phyloP scores from a whole-genome alignment of 169 alveolate species.

The Plasmodium relictum region DNA sequence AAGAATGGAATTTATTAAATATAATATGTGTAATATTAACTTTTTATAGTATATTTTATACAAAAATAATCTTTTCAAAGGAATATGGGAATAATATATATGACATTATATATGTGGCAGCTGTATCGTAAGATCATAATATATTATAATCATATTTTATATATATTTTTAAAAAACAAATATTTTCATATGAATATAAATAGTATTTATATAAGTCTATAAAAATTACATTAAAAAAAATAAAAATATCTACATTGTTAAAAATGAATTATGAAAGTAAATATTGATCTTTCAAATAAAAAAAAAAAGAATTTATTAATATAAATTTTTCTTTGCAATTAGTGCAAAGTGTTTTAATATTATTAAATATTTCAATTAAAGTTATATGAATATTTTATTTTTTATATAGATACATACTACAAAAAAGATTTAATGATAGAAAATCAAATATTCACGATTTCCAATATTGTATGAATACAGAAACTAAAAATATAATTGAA shows the following conservation, averaged over 20 bases:
- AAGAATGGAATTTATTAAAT: constrained; percentile 69
- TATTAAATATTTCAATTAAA: neutral
- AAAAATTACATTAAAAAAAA: neutral
- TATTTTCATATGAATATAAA: constrained; percentile 4
- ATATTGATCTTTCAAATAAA: neutral
- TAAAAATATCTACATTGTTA: constrained; percentile 6
- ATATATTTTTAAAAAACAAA: neutral
- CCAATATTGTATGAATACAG: constrained; percentile 65
- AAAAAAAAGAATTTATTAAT: neutral
- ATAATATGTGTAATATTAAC: constrained; percentile 64
- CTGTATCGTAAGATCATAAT: constrained; percentile 62
- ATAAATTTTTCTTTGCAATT: neutral
- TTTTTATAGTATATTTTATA: constrained; percentile 68
- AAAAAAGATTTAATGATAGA: constrained; percentile 57
- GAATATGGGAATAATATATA: constrained; percentile 73
- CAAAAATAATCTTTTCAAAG: constrained; percentile 69
- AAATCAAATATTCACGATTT: constrained; percentile 60
- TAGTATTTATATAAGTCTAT: neutral
- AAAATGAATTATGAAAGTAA: neutral
- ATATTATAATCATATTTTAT: constrained; percentile 17
- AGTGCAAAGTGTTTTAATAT: no score
- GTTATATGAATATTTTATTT: neutral
- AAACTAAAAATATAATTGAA: constrained; percentile 63
- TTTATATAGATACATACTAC: constrained; percentile 46
- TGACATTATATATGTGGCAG: constrained; percentile 65